A percentile compares a stretch with the other conserved stretches of the same genome.
Evolutionary conservation across 2,329 filamentous ascomycete genomes (phyloP).

Genomic region (Pyrenophora graminea): DNA sequence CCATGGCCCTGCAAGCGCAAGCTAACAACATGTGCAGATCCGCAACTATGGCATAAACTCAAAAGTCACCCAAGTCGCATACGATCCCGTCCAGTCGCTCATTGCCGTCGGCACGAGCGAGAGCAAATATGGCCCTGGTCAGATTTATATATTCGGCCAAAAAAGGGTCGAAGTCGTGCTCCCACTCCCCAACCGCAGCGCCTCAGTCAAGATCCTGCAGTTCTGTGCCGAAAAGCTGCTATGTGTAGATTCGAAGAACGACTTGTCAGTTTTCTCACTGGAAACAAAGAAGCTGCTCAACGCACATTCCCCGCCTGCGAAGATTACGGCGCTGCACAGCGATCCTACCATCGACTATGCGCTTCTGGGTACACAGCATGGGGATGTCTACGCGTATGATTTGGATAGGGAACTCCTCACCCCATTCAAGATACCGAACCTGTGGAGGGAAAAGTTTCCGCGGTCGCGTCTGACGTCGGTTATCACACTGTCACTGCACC

Average conservation of each 20-base stretch:
- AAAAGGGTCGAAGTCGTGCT: constrained; percentile 78
- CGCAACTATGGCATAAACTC: constrained; percentile 61
- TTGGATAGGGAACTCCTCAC: constrained; percentile 79
- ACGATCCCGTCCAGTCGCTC: constrained; percentile 91
- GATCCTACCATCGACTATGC: constrained; percentile 95
- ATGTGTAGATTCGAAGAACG: constrained; percentile 82
- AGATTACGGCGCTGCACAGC: constrained; percentile 73
- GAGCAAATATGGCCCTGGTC: constrained; percentile 80
- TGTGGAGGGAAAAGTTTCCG: constrained; percentile 78
- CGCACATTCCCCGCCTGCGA: constrained; percentile 75
- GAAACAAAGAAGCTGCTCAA: constrained; percentile 68
- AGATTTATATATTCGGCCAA: constrained; percentile 88
- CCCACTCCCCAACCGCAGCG: constrained; percentile 65
- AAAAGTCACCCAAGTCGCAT: constrained; percentile 76
- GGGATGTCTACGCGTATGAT: constrained; percentile 91
- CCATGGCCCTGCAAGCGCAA: constrained; percentile 6
- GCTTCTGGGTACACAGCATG: constrained; percentile 79
- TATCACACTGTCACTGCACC: constrained; percentile 81
- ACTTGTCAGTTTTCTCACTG: constrained; percentile 82
- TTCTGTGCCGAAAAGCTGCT: constrained; percentile 87
- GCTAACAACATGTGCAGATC: constrained; percentile 34
- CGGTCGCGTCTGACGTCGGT: constrained; percentile 67
- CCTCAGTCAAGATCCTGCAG: constrained; percentile 76
- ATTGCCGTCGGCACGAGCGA: constrained; percentile 89
- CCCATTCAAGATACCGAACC: constrained; percentile 80